Base-by-base conservation (phyloP, 2,329 filamentous ascomycete species). In the Cladosporium sp. region DNA sequence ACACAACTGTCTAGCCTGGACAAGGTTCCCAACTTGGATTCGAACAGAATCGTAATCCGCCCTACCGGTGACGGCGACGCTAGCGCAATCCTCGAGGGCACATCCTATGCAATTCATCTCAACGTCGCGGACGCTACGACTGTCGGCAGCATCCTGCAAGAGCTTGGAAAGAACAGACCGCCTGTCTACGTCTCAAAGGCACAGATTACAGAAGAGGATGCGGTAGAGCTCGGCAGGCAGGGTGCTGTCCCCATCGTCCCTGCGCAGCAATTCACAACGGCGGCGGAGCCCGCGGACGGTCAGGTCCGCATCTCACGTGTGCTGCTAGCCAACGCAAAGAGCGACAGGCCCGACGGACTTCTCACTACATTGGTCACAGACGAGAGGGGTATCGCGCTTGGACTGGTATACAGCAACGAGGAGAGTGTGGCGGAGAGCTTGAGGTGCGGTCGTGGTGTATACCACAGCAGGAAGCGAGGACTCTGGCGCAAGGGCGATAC, bases 401-500 rank as follows among this genome's bases (percentile, higher is more conserved):
- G 93, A 0, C 74, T 98, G 58, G 93, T 96, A 14, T 98, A 96
- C 77, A 95, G 91, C 71, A 96, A 88, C 66, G 83, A 87, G 58
- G 88, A 95, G 70, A 97, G 92, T 67, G 83, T 98, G 33, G 77
- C 83, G 8, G 92, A 95, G 73, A 92, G 92, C 35, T 68, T 98
- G 56, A 82, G 82, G 63, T 95, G 89, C 7, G 84, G 85, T 16
- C 78, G 80, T 10, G 91, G 93, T 32, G 92, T 97, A 35, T 98
- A 98, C 69, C 90, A 96, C 72, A 97, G 92, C 74, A 81, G 93
- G 49, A 97, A 96, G 76, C 82, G 93, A 42, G 93, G 93, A 0
- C 73, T 98, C 28, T 98, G 93, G 93, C 86, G 95, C 71, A 98
- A 98, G 75, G 93, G 93, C 5, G 88, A 91, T 49, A 93, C 87